Base-by-base conservation (phyloP, 2,329 filamentous ascomycete species). In the Rutstroemia sydowiana region DNA sequence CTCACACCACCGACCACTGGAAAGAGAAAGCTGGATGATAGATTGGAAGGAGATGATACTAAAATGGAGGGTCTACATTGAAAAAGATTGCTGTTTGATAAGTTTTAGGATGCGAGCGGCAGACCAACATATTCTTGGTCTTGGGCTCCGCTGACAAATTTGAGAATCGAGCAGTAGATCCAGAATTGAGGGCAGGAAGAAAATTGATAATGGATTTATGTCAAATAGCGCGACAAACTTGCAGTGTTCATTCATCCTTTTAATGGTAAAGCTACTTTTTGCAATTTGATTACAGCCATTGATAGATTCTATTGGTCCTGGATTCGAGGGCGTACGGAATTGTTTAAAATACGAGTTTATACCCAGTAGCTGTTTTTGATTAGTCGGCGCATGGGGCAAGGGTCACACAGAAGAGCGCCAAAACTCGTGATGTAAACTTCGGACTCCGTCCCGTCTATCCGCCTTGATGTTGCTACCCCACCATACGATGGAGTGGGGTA, bases 11-110 rank as follows among this genome's bases (percentile, higher is more conserved):
- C 67, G 11, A 66, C 66, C 48, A 68, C 70, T 16, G 70, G 68
- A 45, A 82, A 83, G 69, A 49, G 48, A 45, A 54, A 54, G 40
- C 26, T 52, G 6, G 47, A 43, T 32, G 39, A 49, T 32, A 26
- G 28, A 3, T 23, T 39, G 21, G 39, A 36, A 14, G 21, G 20
- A 41, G 45, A 56, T 16, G 52, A 54, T 53, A 23, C 39, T 36
- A 52, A 23, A 48, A 53, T 46, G 48, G 50, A 52, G 5, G 44
- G 21, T 9, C 20, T 34, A 21, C 18, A 34, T 34, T 48, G 30
- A 26, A 36, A 14, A n/a, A 34, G 11, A 10, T 14, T 14, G 21
- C 4, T 28, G 3, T 9, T 51, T 9, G 2, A 48, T 16, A 5
- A 9, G 16, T 31, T 11, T 32, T 7, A 6, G 10, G 23, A 6